phyloP scores from a whole-genome alignment of 1,139 yeast species.

The Arxiozyma heterogenica region DNA sequence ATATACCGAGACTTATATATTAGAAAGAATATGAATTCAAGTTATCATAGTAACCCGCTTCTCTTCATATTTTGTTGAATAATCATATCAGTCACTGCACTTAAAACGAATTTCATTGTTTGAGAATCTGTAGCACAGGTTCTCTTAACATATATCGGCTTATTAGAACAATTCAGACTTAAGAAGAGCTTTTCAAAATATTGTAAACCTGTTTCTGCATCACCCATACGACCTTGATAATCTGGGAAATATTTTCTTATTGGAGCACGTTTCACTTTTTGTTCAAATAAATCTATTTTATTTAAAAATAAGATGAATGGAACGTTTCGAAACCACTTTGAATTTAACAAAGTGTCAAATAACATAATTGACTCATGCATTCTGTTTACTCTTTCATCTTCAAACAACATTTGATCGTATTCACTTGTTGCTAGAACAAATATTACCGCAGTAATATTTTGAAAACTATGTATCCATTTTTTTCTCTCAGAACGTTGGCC shows the following conservation, averaged over 20 bases:
- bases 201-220: slow-evolving; percentile 55
- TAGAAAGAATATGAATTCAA: not conserved
- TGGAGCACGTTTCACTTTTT: slow-evolving; percentile 58
- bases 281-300: slow-evolving; percentile 73
- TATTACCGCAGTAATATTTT: slow-evolving; percentile 78
- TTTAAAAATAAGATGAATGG: slow-evolving; percentile 85
- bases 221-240: slow-evolving; percentile 51
- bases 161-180: slow-evolving; percentile 50
- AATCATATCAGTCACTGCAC: slow-evolving; percentile 88
- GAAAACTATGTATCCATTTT: slow-evolving; percentile 95
- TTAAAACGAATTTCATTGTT: slow-evolving; percentile 78
- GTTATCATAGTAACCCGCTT: slow-evolving; percentile 60
- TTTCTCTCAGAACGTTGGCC: slow-evolving; percentile 92
- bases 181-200: slow-evolving; percentile 61
- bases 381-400: slow-evolving; percentile 80
- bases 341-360: slow-evolving; percentile 78
- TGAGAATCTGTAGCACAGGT: slow-evolving; percentile 94
- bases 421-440: slow-evolving; percentile 91
- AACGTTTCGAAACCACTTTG: slow-evolving; percentile 74
- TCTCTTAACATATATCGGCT: slow-evolving; percentile 79
- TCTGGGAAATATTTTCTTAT: slow-evolving; percentile 65
- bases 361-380: slow-evolving; percentile 84
- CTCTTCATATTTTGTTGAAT: slow-evolving; percentile 73
- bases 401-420: slow-evolving; percentile 85
- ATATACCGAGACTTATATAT: not conserved